phyloP scores from a whole-genome alignment of 2,329 filamentous ascomycete genomes.

The Aspergillaceae sp. region DNA sequence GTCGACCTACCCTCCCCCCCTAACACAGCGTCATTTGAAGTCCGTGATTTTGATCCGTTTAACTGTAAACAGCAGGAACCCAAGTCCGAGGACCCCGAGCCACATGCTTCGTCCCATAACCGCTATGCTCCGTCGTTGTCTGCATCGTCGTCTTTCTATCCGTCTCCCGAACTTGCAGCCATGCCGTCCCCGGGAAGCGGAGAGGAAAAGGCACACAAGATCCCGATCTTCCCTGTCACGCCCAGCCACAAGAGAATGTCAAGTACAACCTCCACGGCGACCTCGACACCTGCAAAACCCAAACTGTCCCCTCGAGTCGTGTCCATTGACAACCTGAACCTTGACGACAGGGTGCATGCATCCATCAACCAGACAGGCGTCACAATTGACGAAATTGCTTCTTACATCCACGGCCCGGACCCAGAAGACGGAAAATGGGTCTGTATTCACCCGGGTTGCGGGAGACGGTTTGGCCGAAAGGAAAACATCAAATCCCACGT shows the following conservation, averaged over 20 bases:
- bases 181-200: conserved; percentile 21
- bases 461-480: conserved; percentile 88
- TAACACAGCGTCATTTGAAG: conserved; percentile 41
- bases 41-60: conserved; percentile 43
- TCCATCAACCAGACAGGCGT: conserved; percentile 71
- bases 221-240: conserved; percentile 22
- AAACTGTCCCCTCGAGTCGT: conserved; percentile 36
- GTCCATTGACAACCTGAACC: conserved; percentile 41
- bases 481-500: conserved; percentile 99
- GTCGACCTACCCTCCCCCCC: conserved; percentile 49
- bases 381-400: conserved; percentile 72
- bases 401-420: conserved; percentile 65
- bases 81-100: conserved; percentile 20
- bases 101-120: conserved; percentile 32
- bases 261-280: conserved; percentile 12
- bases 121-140: conserved; percentile 29
- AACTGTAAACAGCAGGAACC: conserved; percentile 45
- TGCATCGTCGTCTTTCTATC: conserved; percentile 43
- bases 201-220: conserved; percentile 18
- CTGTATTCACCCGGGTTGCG: conserved; percentile 68
- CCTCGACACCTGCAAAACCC: conserved; percentile 21
- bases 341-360: conserved; percentile 51
- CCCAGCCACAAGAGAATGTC: conserved; percentile 15
- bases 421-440: conserved; percentile 68
- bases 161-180: conserved; percentile 46